Base-by-base conservation (phyloP, 2,329 filamentous ascomycete species). In the Exophiala phaeomuriformis region DNA sequence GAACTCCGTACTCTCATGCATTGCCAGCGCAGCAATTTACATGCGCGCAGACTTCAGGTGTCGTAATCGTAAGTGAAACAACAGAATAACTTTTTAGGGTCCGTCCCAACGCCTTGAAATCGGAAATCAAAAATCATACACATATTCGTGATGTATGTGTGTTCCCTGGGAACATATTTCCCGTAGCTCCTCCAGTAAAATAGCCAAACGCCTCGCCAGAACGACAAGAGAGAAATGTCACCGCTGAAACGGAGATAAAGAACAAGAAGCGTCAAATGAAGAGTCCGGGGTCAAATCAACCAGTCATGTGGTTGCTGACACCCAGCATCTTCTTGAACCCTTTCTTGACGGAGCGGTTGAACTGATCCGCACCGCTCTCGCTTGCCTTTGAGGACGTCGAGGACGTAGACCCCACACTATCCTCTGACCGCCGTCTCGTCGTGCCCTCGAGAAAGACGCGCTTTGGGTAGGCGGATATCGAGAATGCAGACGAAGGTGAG, bases 271-370 rank as follows among this genome's bases (percentile, higher is more conserved):
- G 7, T 3, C 30, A 33, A 44, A 40, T 10, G 44, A 12, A 33
- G 30, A 28, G 10, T 37, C n/a, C 19, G 19, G 33, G n/a, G 19
- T 47, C 10, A 4, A 5, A 6, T 41, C 28, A 47, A n/a, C 43
- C 29, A 32, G 44, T 43, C 48, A 48, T 37, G 30, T 52, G 49
- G 19, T 53, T 54, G 33, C 52, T 52, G 19, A 54, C 52, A 36
- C 55, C 57, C 31, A 52, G 49, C 52, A 63, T 52, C 56, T 62
- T 63, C 57, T 61, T 63, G 45, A 56, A 52, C 9, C 59, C 58
- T 50, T 59, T 59, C 56, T 58, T 59, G 45, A 63, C 36, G 43
- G 52, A 54, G 37, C 60, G 60, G 37, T 61, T 63, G 47, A 61
- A 55, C 9, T 49, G 45, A 54, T 63, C 61, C 12, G 60, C 61